Evolutionary conservation across 257 asterid species (phyloP).

Genomic region (Nicotiana otophora): DNA sequence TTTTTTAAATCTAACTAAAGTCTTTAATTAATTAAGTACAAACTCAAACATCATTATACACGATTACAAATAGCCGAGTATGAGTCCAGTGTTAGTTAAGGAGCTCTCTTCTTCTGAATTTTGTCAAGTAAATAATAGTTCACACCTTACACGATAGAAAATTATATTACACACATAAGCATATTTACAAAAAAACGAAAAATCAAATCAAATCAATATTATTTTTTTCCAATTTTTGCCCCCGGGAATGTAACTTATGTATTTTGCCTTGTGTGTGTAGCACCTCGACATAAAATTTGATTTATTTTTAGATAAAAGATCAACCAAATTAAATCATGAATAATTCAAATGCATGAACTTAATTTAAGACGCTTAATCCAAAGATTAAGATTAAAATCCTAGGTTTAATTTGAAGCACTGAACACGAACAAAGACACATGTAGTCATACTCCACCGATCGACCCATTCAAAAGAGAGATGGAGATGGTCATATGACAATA

Average conservation of each 20-base stretch:
- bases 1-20: no score
- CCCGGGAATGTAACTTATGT: no score
- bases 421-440: conserved; percentile 16
- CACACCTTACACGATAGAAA: neutral
- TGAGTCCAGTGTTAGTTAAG: neutral
- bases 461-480: neutral
- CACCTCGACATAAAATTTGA: neutral
- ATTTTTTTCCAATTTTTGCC: no score
- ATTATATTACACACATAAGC: neutral
- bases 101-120: neutral
- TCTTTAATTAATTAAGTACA: neutral
- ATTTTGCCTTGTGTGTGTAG: no score
- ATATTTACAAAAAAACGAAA: no score
- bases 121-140: neutral
- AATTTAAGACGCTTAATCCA: neutral
- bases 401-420: neutral
- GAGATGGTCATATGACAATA: neutral
- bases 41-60: neutral
- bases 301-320: no score
- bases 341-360: neutral
- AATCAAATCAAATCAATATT: no score
- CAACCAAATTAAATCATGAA: no score
- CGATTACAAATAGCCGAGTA: neutral
- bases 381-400: neutral
- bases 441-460: conserved; percentile 9